Evolutionary conservation across 2,329 filamentous ascomycete genomes (phyloP), one percentile per base, ranked within the genome.

Genomic region (Ophiostoma sp.): DNA sequence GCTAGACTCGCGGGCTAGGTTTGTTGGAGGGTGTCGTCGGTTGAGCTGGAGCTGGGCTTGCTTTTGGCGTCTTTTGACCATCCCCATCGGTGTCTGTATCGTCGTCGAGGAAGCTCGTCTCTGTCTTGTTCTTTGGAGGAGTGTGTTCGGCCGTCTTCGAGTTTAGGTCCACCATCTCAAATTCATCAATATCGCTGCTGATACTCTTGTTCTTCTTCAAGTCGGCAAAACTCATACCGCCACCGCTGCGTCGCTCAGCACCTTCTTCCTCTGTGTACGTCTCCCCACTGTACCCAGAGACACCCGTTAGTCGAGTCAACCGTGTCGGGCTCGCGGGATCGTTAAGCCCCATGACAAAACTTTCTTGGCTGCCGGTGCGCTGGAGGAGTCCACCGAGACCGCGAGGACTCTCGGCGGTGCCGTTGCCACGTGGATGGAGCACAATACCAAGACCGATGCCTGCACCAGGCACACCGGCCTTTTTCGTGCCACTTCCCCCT

Each of bases 301-400:
- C 75, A 2, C 78, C 78, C 1, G 78, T 79, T 63, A 78, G 19
- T 15, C 78, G 72, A 7, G 71, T 69, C 48, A 69, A 50, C 25
- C 78, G 71, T 11, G 74, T 78, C 8, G 78, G 77, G 61, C 78
- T 79, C 22, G 78, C 75, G 0, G 79, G 78, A 61, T 81, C 79
- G 71, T 80, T 80, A 73, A 77, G 52, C 7, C 79, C 79, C 31
- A 79, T 72, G 36, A 80, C 79, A 42, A 80, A 78, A 52, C 79
- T 80, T 71, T 80, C 80, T 75, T 80, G 79, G 71, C 78, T 80
- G 48, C 73, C 55, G 11, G 63, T 73, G 17, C 48, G 22, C 31
- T 25, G 15, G 19, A 57, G 8, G 12, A n/a, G n/a, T n/a, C n/a
- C 11, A 2, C 19, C 33, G 22, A 64, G 9, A 8, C 33, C 22